Conservation (phyloP, 2,329 filamentous ascomycete species). For the Pseudogymnoascus sp. region DNA sequence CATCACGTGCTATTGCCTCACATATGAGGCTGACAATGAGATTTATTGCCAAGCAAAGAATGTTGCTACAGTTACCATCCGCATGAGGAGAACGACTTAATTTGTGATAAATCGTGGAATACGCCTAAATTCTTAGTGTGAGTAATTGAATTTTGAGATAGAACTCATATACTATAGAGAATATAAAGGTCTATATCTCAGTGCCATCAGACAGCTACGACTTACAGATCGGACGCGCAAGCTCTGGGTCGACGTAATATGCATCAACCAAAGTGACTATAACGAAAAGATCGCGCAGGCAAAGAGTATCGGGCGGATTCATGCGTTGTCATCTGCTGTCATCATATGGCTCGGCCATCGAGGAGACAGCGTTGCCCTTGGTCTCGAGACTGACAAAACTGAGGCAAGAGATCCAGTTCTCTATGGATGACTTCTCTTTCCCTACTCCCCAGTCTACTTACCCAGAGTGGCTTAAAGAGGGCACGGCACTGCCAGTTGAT, state of each 20-base stretch:
- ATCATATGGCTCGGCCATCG: background rate
- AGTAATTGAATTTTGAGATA: background rate
- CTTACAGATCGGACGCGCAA: background rate
- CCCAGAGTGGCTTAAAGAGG: background rate
- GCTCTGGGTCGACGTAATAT: too few species aligned
- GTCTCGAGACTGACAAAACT: background rate
- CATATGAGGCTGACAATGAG: background rate
- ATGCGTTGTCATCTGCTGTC: background rate
- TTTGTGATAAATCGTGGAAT: background rate
- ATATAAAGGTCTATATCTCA: background rate
- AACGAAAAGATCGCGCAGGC: background rate
- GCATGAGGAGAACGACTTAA: background rate
- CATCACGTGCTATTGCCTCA: background rate
- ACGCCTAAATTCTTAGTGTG: background rate
- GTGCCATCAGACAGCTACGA: background rate
- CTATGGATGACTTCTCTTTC: background rate
- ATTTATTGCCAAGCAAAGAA: background rate
- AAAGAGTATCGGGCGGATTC: background rate
- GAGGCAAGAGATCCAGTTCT: background rate
- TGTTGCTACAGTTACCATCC: conserved; percentile 1
- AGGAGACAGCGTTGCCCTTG: background rate
- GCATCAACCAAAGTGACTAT: too few species aligned
- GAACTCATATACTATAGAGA: background rate
- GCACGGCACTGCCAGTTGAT: background rate
- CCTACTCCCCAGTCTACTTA: background rate